phyloP scores from a whole-genome alignment of 495 filamentous ascomycete species.

The Penicillium arizonense region DNA sequence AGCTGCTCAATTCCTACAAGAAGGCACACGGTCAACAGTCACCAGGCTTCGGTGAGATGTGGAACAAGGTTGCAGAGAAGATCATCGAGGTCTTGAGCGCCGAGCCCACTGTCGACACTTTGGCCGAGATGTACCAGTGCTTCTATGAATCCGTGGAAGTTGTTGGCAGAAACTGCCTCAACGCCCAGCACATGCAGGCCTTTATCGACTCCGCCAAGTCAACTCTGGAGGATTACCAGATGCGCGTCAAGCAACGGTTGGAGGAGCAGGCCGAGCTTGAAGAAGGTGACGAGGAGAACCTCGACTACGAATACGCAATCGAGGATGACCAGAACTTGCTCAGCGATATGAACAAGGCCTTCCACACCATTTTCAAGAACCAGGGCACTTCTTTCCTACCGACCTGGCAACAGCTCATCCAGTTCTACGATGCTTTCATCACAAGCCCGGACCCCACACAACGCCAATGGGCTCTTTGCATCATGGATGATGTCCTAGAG shows the following conservation, averaged over 20 bases:
- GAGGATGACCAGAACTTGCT: slow-evolving; percentile 97
- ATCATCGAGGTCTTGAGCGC: slow-evolving; percentile 91
- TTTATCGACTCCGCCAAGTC: slow-evolving; percentile 84
- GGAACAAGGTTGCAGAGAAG: slow-evolving; percentile 83
- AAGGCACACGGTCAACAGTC: slow-evolving; percentile 78
- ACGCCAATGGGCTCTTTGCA: slow-evolving; percentile 97
- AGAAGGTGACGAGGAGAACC: slow-evolving; percentile 78
- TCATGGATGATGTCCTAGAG: slow-evolving; percentile 97
- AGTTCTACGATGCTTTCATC: slow-evolving; percentile 83
- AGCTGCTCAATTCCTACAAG: slow-evolving; percentile 92
- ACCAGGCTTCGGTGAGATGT: slow-evolving; percentile 70
- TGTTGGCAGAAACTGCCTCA: slow-evolving; percentile 79
- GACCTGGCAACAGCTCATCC: slow-evolving; percentile 79
- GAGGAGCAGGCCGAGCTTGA: slow-evolving; percentile 78
- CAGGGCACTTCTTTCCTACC: slow-evolving; percentile 81
- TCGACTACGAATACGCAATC: slow-evolving; percentile 71
- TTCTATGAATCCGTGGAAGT: slow-evolving; percentile 99
- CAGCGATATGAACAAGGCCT: slow-evolving; percentile 99
- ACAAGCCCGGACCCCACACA: slow-evolving; percentile 83
- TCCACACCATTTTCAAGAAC: slow-evolving; percentile 98
- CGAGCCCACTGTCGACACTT: slow-evolving; percentile 92
- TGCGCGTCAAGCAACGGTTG: slow-evolving; percentile 72
- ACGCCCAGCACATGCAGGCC: slow-evolving; percentile 69
- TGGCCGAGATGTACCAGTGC: slow-evolving; percentile 99
- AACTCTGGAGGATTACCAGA: slow-evolving; percentile 87